Base-by-base conservation (phyloP, 2,329 filamentous ascomycete species). In the Ramularia endophylla region DNA sequence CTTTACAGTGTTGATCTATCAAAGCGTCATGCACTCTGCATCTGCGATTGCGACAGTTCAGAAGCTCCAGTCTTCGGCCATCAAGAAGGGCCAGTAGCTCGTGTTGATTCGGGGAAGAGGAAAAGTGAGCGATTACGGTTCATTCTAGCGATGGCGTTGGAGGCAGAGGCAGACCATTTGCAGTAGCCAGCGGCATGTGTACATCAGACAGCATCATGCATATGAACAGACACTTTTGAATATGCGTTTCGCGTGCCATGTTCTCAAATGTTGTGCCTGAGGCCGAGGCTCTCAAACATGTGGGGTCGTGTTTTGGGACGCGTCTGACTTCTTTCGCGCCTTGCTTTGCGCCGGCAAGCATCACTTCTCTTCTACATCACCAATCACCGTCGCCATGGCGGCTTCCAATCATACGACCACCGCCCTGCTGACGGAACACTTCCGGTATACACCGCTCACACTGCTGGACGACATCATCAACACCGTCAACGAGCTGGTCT, bases 381-480 rank as follows among this genome's bases (percentile, higher is more conserved):
- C 25, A 12, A 27, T 28, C 31, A 28, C 27, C 29, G 30, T 22
- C 19, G 47, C 12, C 7, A 73, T 72, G 69, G 64, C 67, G 46
- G 64, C 57, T 31, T 45, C 59, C 33, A 66, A 68, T 46, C 68
- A 72, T 46, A 64, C 67, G 39, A 67, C 70, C 50, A 71, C 65
- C 27, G 72, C 79, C 52, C 77, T 97, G 55, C 75, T 97, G 47
- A 95, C 92, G 2, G 92, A 97, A 73, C 92, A 98, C 62, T 85
- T 98, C 58, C 86, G 87, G 51, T 95, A 95, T 58, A 90, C 92
- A 2, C 92, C 90, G 19, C 79, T 95, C 52, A 85, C 85, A 47
- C 79, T 98, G 30, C 84, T 98, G 59, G 92, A 98, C 77, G 90
- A 97, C 68, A 89, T 97, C 56, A 95, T 97, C 70, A 95, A 97